Evolutionary conservation across 352 stramenopile species (phyloP).

Genomic region (Thraustochytrium sp.): DNA sequence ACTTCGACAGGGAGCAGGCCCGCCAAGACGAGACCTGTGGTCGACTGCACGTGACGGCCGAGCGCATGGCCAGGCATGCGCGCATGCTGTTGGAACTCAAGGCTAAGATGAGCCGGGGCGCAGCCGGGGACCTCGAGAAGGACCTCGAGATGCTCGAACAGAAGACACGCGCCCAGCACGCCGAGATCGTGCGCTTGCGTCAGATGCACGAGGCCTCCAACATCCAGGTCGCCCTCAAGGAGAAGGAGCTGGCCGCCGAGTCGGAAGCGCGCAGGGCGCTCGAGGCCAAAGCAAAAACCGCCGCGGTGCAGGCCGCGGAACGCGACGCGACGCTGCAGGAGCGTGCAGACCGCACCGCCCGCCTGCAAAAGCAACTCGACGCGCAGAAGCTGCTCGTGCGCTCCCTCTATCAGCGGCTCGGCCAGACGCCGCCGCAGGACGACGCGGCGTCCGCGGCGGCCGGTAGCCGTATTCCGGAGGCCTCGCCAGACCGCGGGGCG

Average conservation of each 20-base stretch:
- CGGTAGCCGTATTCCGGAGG: no score
- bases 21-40: background rate
- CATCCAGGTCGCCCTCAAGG: no score
- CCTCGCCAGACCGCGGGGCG: no score
- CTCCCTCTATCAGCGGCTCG: background rate
- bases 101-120: background rate
- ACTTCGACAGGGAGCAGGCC: background rate
- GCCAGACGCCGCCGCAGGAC: no score
- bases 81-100: background rate
- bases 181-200: slow-evolving; percentile 12
- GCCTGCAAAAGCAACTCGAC: background rate
- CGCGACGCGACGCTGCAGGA: background rate
- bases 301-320: background rate
- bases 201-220: no score
- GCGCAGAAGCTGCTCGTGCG: background rate
- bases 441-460: no score
- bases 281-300: no score
- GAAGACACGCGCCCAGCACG: slow-evolving; percentile 9
- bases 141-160: slow-evolving; percentile 3
- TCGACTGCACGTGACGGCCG: background rate
- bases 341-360: background rate
- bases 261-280: no score
- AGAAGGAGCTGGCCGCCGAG: no score
- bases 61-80: background rate
- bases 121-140: background rate